Evolutionary conservation across 116 monocot species (phyloP), one percentile per base, ranked within the genome.

Genomic region (Zostera marina): DNA sequence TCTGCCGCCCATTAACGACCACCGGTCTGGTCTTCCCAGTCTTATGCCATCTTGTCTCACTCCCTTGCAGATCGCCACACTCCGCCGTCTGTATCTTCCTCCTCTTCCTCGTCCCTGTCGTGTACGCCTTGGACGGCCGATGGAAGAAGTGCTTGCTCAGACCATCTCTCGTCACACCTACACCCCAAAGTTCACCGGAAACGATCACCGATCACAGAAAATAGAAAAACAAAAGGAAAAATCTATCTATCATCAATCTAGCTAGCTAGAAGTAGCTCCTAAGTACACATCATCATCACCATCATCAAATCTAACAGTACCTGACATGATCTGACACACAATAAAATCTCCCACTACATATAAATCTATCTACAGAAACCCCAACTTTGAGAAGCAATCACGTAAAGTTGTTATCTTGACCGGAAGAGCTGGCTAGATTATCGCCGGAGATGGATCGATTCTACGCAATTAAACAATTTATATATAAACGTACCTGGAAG

Each of bases 21-120:
- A 98, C 72, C 47, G 82, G 72, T 69, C 82, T 89, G 11, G 89
- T 85, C 71, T 81, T 98, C 8, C 96, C 96, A 0, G 96, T 98
- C 63, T 98, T 98, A 53, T 98, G 96, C 96, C 96, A 98, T 59
- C 93, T 79, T 14, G 77, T 75, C 71, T 67, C 63, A 13, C 75
- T 77, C 11, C 70, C 73, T 55, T 79, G 58, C 14, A 55, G 39
- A 45, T 17, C 60, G 59, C 41, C 23, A 22, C 57, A n/a, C n/a
- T n/a, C n/a, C n/a, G n/a, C 52, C 7, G 11, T 57, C 14, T 61
- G 58, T 53, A 89, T 86, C 59, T 83, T 98, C 9, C 96, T 69
- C 8, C 96, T 80, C 53, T 98, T 98, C 45, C 85, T 82, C 9
- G 69, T 73, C 1, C 96, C 96, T 49, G 77, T 82, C 32, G 80